Conservation (phyloP, 2,329 filamentous ascomycete species). For the Epichloe gansuensis region DNA sequence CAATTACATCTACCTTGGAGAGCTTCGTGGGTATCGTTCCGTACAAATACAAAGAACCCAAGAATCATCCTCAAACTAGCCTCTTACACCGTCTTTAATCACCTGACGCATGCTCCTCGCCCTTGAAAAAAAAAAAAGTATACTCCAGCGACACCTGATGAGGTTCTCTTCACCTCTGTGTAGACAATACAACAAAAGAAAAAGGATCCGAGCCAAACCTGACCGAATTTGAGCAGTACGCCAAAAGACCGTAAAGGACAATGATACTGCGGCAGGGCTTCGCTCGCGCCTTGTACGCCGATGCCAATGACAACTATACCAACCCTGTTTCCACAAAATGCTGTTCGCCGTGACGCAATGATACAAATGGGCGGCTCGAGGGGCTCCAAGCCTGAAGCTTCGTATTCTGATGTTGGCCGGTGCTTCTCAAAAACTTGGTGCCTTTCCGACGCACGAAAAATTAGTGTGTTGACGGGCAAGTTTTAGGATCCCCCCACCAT, state of each 20-base stretch:
- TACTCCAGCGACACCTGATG: conserved; percentile 3
- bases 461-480: not conserved
- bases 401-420: not conserved
- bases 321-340: not conserved
- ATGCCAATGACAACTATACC: conserved; percentile 1
- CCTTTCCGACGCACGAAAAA: not conserved
- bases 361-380: not conserved
- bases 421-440: not conserved
- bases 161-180: not conserved
- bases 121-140: not conserved
- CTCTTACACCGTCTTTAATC: not conserved
- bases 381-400: not conserved
- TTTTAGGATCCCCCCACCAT: conserved; percentile 31
- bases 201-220: not conserved
- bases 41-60: conserved; percentile 5
- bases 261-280: not conserved
- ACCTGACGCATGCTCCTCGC: not conserved
- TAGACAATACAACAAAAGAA: not conserved
- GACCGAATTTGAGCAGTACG: not conserved
- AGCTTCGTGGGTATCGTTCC: conserved; percentile 7
- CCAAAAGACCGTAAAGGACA: not conserved
- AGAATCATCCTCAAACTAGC: not conserved
- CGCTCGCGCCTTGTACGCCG: conserved; percentile 1
- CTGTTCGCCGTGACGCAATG: not conserved
- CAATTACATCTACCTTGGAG: not conserved